Conservation (phyloP, 176 grass and related monocot genomes). For the Stipa capillata region DNA sequence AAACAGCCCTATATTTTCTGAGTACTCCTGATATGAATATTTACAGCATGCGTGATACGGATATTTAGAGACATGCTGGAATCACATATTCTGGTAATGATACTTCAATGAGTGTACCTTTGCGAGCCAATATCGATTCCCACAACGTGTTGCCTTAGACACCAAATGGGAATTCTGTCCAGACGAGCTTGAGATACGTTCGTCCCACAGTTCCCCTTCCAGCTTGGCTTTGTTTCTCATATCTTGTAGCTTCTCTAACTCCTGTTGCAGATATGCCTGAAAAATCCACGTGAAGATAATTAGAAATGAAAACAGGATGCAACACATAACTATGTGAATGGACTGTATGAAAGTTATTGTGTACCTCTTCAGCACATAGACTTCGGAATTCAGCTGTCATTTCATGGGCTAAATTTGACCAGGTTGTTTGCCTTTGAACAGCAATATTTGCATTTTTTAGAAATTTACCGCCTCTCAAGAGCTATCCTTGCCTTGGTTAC, state of each 20-base stretch:
- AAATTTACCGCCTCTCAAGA: slow-evolving; percentile 93
- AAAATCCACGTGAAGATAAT: slow-evolving; percentile 27
- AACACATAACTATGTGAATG: slow-evolving; percentile 18
- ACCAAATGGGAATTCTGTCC: slow-evolving; percentile 92
- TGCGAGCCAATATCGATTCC: slow-evolving; percentile 95
- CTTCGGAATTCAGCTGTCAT: slow-evolving; percentile 98
- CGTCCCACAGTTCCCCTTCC: slow-evolving; percentile 84
- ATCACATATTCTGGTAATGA: not conserved
- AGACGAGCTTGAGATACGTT: slow-evolving; percentile 65
- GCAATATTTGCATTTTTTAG: slow-evolving; percentile 89
- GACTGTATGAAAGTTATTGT: slow-evolving; percentile 15
- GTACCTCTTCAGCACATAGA: slow-evolving; percentile 99
- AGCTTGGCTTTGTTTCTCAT: slow-evolving; percentile 92
- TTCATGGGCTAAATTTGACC: slow-evolving; percentile 99
- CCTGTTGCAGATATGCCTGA: slow-evolving; percentile 97
- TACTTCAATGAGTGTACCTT: slow-evolving; percentile 45
- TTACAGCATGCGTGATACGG: not conserved
- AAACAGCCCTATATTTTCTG: not conserved
- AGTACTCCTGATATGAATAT: not conserved
- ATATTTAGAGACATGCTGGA: slow-evolving; percentile 13
- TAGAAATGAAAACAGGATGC: slow-evolving; percentile 13
- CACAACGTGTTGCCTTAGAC: slow-evolving; percentile 84
- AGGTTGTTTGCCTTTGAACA: slow-evolving; percentile 82
- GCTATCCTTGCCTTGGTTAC: slow-evolving; percentile 97
- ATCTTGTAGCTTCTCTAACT: slow-evolving; percentile 90